Conservation (phyloP, 2,329 filamentous ascomycete genomes). For the Epichloe sibirici region DNA sequence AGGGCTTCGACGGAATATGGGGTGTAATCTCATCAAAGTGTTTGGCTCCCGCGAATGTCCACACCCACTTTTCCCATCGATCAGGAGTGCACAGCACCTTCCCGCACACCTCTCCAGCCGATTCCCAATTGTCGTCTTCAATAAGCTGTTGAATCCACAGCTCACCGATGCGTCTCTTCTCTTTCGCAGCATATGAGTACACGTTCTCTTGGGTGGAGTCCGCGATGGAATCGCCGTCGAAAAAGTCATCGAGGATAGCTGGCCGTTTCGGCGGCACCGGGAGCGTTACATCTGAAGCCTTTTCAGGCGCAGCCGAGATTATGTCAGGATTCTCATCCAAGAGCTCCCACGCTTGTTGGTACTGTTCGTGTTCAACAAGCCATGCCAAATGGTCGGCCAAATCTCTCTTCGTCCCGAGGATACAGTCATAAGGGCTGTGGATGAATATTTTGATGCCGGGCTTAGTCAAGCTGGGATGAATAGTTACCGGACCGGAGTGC, state of each 20-base stretch:
- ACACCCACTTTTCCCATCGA: constrained; percentile 93
- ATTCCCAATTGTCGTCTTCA: constrained; percentile 58
- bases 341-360: constrained; percentile 78
- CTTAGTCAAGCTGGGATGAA: constrained; percentile 43
- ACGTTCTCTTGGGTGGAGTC: constrained; percentile 45
- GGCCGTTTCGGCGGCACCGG: constrained; percentile 29
- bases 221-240: constrained; percentile 50
- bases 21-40: constrained; percentile 84
- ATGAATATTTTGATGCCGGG: constrained; percentile 69
- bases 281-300: constrained; percentile 25
- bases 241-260: constrained; percentile 48
- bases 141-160: constrained; percentile 86
- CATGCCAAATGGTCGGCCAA: constrained; percentile 74
- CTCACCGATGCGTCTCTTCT: constrained; percentile 85
- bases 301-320: constrained; percentile 31
- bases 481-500: constrained; percentile 19
- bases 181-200: constrained; percentile 62
- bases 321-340: constrained; percentile 79
- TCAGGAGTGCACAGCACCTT: constrained; percentile 69
- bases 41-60: constrained; percentile 74
- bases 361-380: constrained; percentile 71
- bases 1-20: constrained; percentile 65
- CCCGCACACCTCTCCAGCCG: constrained; percentile 69
- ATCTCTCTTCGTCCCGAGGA: constrained; percentile 82
- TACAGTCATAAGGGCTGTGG: constrained; percentile 91